phyloP scores from a whole-genome alignment of 2,329 filamentous ascomycete species.

The Epichloe scottii region DNA sequence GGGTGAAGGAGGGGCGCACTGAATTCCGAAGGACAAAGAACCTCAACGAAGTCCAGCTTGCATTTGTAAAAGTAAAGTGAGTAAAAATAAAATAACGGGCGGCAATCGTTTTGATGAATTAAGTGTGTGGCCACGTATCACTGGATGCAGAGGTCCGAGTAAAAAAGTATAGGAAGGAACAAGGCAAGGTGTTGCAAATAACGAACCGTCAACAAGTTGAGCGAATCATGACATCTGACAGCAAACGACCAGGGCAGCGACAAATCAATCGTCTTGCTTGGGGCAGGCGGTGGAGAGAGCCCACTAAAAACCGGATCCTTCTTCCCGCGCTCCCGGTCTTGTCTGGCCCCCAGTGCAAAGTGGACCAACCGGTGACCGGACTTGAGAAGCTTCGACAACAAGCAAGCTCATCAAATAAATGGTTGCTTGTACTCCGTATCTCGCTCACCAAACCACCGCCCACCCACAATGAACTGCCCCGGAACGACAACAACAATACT shows the following conservation, averaged over 20 bases:
- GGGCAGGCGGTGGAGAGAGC: constrained; percentile 9
- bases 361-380: too few species aligned
- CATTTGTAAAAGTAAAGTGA: too few species aligned
- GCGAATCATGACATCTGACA: constrained; percentile 1
- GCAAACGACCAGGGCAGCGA: background rate
- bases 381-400: too few species aligned
- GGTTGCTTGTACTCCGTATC: background rate
- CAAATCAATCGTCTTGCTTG: background rate
- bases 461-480: background rate
- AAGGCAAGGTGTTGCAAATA: background rate
- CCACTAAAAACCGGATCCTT: background rate
- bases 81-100: too few species aligned
- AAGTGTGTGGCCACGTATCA: too few species aligned
- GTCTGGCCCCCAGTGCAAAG: too few species aligned
- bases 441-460: background rate
- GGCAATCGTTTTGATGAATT: background rate
- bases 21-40: too few species aligned
- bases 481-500: constrained; percentile 1
- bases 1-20: too few species aligned
- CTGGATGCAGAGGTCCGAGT: too few species aligned
- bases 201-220: background rate
- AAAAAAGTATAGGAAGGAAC: background rate
- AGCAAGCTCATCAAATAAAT: background rate
- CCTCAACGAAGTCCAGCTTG: too few species aligned
- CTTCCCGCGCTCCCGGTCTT: background rate